Evolutionary conservation across 2,329 filamentous ascomycete genomes (phyloP).

Genomic region (Saccharata proteae): DNA sequence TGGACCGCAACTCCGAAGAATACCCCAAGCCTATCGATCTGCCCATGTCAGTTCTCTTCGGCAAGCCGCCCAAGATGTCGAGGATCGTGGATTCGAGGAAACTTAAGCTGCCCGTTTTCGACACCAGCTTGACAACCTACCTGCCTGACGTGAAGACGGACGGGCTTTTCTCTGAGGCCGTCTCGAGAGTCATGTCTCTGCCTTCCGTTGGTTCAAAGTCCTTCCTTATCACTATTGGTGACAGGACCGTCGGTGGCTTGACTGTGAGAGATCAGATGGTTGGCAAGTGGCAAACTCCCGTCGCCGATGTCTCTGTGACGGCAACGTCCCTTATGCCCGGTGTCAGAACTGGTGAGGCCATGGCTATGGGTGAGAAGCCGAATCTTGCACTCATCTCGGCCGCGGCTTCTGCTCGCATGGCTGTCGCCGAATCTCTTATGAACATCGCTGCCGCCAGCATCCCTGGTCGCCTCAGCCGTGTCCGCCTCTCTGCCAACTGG

Average conservation of each 20-base stretch:
- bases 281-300: conserved; percentile 88
- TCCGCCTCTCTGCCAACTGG: conserved; percentile 94
- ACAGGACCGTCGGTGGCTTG: conserved; percentile 81
- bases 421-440: conserved; percentile 84
- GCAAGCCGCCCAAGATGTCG: conserved; percentile 72
- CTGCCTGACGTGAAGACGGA: conserved; percentile 44
- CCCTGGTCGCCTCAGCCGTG: conserved; percentile 59
- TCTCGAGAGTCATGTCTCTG: conserved; percentile 68
- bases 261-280: conserved; percentile 90
- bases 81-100: conserved; percentile 60
- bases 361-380: conserved; percentile 93
- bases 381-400: conserved; percentile 80
- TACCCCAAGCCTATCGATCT: conserved; percentile 75
- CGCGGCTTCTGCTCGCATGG: conserved; percentile 87
- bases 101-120: conserved; percentile 56
- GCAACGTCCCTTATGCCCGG: conserved; percentile 65
- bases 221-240: conserved; percentile 93
- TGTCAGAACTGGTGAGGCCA: conserved; percentile 77
- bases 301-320: conserved; percentile 88
- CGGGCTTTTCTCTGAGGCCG: conserved; percentile 53
- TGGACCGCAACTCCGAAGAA: conserved; percentile 64
- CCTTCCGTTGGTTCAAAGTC: conserved; percentile 93
- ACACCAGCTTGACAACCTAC: conserved; percentile 59
- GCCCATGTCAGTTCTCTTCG: conserved; percentile 79
- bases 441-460: conserved; percentile 77